Conservation (phyloP, 345 rosid species). For the Acer negundo region DNA sequence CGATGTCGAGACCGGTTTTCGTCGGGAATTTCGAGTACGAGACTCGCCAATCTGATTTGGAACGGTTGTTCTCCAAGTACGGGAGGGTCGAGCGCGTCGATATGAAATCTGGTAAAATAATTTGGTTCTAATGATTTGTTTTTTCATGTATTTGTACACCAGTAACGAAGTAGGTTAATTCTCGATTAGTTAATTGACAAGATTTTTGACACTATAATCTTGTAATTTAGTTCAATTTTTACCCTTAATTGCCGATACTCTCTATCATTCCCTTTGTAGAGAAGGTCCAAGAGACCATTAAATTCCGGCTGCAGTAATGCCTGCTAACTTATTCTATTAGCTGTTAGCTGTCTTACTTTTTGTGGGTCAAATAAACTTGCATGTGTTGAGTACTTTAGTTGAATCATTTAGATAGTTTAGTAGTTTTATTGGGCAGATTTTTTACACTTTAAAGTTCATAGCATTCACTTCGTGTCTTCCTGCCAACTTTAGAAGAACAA, state of each 20-base stretch:
- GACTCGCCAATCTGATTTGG: conserved; percentile 80
- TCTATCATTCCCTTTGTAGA: no score
- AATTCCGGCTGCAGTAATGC: no score
- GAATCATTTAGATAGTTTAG: neutral
- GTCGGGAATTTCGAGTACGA: conserved; percentile 84
- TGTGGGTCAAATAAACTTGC: no score
- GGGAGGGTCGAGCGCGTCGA: conserved; percentile 85
- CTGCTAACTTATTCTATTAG: neutral
- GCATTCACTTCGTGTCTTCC: neutral
- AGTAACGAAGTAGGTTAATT: neutral
- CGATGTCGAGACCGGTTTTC: conserved; percentile 63
- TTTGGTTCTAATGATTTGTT: neutral
- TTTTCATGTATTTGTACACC: neutral
- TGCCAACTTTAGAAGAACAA: neutral
- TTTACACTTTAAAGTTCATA: no score
- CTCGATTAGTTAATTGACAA: neutral
- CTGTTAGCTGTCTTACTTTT: no score
- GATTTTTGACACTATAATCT: neutral
- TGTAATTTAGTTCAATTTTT: neutral
- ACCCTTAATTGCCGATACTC: no score
- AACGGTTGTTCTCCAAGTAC: conserved; percentile 68
- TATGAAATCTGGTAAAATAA: conserved; percentile 79
- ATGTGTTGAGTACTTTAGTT: no score
- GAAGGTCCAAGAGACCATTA: no score
- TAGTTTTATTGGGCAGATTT: neutral